Conservation (phyloP, 495 filamentous ascomycete genomes). For the Penicillium waksmanii region DNA sequence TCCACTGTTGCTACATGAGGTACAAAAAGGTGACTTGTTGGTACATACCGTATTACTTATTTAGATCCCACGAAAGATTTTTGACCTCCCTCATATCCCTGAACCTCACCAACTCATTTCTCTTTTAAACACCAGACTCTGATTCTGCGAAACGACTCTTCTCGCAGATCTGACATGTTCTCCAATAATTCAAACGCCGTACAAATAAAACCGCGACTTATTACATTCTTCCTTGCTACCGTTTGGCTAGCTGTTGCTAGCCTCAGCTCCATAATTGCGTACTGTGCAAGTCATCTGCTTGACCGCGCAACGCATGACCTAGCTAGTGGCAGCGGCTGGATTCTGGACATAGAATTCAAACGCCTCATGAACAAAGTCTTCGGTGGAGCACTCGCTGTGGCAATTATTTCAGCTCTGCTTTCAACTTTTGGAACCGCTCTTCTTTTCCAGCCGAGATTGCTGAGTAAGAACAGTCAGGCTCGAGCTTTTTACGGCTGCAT, state of each 20-base stretch:
- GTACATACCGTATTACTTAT: too few species aligned
- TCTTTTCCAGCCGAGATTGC: too few species aligned
- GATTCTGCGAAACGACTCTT: background rate
- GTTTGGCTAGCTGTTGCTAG: background rate
- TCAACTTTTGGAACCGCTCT: background rate
- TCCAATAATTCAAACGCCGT: background rate
- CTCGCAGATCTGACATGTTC: background rate
- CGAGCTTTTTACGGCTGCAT: too few species aligned
- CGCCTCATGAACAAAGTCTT: background rate
- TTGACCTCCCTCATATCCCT: too few species aligned
- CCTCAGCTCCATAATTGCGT: background rate
- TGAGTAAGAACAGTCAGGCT: too few species aligned
- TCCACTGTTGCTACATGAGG: too few species aligned
- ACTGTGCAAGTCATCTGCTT: background rate
- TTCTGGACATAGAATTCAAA: slow-evolving; percentile 1
- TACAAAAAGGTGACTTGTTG: too few species aligned
- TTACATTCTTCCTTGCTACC: background rate
- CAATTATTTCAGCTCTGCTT: background rate
- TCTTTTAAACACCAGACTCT: background rate
- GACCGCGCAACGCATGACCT: background rate
- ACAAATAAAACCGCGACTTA: background rate
- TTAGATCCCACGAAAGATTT: too few species aligned
- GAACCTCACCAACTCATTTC: background rate
- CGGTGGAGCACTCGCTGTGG: background rate
- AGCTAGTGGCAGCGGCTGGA: background rate